Base-by-base conservation (phyloP, 306 rosid genomes). In the Comarum palustre region DNA sequence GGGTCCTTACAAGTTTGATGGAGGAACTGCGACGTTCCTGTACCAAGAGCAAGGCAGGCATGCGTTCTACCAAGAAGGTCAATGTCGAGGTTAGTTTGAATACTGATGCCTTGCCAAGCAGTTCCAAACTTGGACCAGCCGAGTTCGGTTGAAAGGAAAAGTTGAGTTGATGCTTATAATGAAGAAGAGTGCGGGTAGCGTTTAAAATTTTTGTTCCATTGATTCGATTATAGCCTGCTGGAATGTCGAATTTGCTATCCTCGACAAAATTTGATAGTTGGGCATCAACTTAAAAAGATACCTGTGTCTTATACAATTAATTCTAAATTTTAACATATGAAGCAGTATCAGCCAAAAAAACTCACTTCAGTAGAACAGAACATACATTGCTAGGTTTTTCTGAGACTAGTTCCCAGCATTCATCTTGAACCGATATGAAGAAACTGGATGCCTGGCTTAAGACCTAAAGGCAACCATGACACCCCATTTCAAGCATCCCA, bases 91-190 rank as follows among this genome's bases (percentile, higher is more conserved):
- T 70, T 9, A 52, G 25, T 52, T 20, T 70, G 50, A 70, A 52
- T 70, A 43, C 74, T 1, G 27, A 52, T 51, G 63, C 36, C 2
- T 22, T 52, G 47, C 61, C 63, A 11, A 38, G 50, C 34, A 34
- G 32, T 68, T 47, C 57, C 19, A 43, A 68, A 6, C 72, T 68
- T 3, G 24, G 39, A 70, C 2, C 13, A 39, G 67, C 55, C 19
- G 11, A 41, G 67, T 48, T 25, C 55, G n/a, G 2, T 11, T 77
- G 32, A 77, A 54, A 0, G 75, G 71, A 19, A 70, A 48, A 70
- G 80, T 50, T 4, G 80, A 77, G 13, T 27, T 77, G 65, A 68
- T 68, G 74, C 42, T 76, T 13, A 48, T 75, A 25, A 75, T 75
- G 79, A 67, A 67, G 47, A 75, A 69, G 39, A 76, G n/a, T n/a